Base-by-base conservation (phyloP, 371 early-diverging fungal species). In the Rhizopus microsporus region DNA sequence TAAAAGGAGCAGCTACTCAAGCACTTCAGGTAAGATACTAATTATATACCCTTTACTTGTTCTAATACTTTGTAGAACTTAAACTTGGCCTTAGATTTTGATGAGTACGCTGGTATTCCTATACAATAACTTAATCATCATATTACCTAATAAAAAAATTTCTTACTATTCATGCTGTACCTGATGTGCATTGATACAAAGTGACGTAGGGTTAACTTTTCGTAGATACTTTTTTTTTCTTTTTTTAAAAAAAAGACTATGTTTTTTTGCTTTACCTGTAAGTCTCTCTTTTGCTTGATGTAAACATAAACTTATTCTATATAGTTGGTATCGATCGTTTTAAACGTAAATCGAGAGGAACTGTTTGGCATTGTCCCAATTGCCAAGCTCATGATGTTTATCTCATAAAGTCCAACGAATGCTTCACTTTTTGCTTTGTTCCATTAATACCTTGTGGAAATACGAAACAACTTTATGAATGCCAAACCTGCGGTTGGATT, bases 1-100 rank as follows among this genome's bases (percentile, higher is more conserved):
- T 95, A 58, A 98, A 98, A 85, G 98, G 97, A 7, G 96, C 96
- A 29, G 96, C 96, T 12, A 97, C 96, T 29, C 98, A 98, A 77
- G 95, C 96, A 7, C 67, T 96, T 40, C 98, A 97, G 85, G 64
- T 72, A 58, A 50, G 23, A 33, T 1, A 15, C 29, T 45, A 30
- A 35, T n/a, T 33, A 59, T 12, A 10, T 34, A 57, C 44, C 17
- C 8, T 32, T 63, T 33, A 37, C 44, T 39, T 38, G 38, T 37
- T 45, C 34, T 42, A 30, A 43, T 57, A 16, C 2, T 23, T 23
- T 23, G 23, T 68, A 81, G 72, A 92, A 92, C 74, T 74, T 90
- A 59, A 92, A 92, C 64, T 69, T 92, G 61, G 84, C 88, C 23
- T 71, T 92, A 16, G 88, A 87, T 8, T 71, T 88, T 51, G 90